A percentile compares a stretch with the other conserved stretches of the same genome.
These are phyloP conservation scores for Ceratobasidium sp. DNA, from an alignment of 1,284 basidiomycete genomes.

Conservation along the genomic window DNA sequence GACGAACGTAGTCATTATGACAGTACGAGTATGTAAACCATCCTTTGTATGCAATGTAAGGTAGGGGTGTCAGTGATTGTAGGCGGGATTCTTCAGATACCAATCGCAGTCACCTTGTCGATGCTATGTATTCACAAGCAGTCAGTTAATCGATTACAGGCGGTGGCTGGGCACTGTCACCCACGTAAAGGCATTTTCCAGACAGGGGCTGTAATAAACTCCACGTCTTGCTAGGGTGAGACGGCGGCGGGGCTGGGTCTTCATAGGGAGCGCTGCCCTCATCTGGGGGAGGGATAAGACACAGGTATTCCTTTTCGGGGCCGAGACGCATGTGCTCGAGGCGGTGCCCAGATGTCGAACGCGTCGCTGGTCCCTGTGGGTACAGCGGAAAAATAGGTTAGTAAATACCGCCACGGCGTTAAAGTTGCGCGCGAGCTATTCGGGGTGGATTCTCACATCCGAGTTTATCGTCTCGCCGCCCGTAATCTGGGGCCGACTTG, in stretches of 20 bases:
- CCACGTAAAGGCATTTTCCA: slow-evolving; percentile 82
- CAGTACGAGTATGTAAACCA: slow-evolving; percentile 99
- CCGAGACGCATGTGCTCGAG: slow-evolving; percentile 68
- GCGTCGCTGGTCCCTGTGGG: slow-evolving; percentile 45
- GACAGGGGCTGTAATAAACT: slow-evolving; percentile 77
- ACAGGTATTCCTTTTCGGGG: slow-evolving; percentile 71
- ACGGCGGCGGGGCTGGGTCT: slow-evolving; percentile 64
- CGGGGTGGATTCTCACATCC: slow-evolving; percentile 44
- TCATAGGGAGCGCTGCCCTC: slow-evolving; percentile 61
- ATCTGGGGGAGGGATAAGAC: slow-evolving; percentile 74
- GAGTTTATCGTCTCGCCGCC: slow-evolving; percentile 55
- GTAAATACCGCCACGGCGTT: slow-evolving; percentile 43
- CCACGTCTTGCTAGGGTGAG: slow-evolving; percentile 73
- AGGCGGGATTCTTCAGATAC: slow-evolving; percentile 26
- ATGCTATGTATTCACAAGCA: slow-evolving; percentile 61
- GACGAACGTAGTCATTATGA: slow-evolving; percentile 87
- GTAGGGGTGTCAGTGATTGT: slow-evolving; percentile 31
- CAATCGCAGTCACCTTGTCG: slow-evolving; percentile 61
- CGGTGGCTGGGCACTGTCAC: slow-evolving; percentile 52
- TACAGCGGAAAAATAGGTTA: slow-evolving; percentile 54
- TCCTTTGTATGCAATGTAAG: slow-evolving; percentile 51
- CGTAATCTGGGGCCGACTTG: slow-evolving; percentile 66
- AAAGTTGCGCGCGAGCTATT: slow-evolving; percentile 23
- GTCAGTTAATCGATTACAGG: slow-evolving; percentile 43
- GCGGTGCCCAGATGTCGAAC: slow-evolving; percentile 24